Percentiles rank a stretch among this genome's conserved stretches.
These are phyloP conservation scores for Backusella tuberculispora DNA, from an alignment of 192 early-diverging fungal species.

Conservation along the genomic window DNA sequence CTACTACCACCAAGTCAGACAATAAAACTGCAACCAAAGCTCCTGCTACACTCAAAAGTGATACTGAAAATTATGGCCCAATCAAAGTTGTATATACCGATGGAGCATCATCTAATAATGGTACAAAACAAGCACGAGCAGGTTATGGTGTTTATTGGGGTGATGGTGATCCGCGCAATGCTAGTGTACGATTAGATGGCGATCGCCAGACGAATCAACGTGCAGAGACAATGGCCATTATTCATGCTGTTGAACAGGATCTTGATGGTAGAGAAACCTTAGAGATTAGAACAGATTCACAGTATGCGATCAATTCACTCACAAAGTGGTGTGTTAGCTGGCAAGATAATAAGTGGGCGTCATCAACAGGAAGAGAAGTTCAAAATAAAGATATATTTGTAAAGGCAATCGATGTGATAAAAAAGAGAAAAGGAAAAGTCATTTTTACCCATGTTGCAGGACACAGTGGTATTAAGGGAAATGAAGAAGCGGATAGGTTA, in stretches of 20 bases:
- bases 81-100: constrained; percentile 76
- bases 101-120: constrained; percentile 79
- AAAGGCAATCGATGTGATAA: constrained; percentile 48
- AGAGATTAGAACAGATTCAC: constrained; percentile 78
- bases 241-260: constrained; percentile 56
- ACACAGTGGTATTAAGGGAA: constrained; percentile 73
- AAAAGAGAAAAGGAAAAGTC: constrained; percentile 45
- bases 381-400: constrained; percentile 82
- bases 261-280: constrained; percentile 40
- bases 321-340: constrained; percentile 75
- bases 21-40: too few relatives aligned
- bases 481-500: constrained; percentile 80
- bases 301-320: constrained; percentile 71
- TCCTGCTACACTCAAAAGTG: too few relatives aligned
- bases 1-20: too few relatives aligned
- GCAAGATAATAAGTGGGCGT: constrained; percentile 72
- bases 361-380: constrained; percentile 55
- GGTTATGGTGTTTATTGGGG: constrained; percentile 91
- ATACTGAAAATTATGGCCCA: background rate
- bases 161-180: constrained; percentile 65
- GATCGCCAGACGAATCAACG: constrained; percentile 72
- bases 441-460: constrained; percentile 67
- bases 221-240: constrained; percentile 69
- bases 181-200: constrained; percentile 56
- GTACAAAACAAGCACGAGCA: constrained; percentile 61